Percentiles rank a stretch among this genome's conserved stretches.
Evolutionary conservation across 176 grass and related monocot genomes (phyloP).

Genomic region (Bonia amplexicaulis): DNA sequence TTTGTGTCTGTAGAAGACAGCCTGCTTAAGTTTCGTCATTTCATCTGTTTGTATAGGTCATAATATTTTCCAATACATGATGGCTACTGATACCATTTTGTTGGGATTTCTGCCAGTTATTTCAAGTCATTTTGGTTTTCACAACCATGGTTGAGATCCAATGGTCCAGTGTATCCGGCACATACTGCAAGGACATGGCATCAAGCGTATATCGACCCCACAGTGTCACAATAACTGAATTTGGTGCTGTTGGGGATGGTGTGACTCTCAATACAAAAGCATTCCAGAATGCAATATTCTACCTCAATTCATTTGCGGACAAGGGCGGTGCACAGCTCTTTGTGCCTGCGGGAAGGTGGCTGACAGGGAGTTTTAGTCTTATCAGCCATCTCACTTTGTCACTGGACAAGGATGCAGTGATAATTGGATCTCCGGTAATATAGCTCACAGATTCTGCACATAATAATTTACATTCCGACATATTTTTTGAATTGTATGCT

Average conservation of each 20-base stretch:
- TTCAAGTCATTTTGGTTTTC: slow-evolving; percentile 48
- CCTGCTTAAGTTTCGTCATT: background rate
- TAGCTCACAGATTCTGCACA: background rate
- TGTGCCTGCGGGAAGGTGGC: slow-evolving; percentile 91
- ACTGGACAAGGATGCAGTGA: slow-evolving; percentile 76
- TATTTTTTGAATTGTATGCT: background rate
- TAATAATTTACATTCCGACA: background rate
- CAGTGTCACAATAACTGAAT: slow-evolving; percentile 91
- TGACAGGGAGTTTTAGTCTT: slow-evolving; percentile 91
- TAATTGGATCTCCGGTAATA: slow-evolving; percentile 84
- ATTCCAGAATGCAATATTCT: slow-evolving; percentile 97
- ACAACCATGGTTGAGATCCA: slow-evolving; percentile 27
- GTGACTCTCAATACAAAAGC: slow-evolving; percentile 89
- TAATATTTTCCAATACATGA: background rate
- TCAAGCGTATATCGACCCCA: slow-evolving; percentile 69
- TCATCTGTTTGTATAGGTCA: background rate
- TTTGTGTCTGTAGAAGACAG: background rate
- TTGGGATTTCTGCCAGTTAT: slow-evolving; percentile 37
- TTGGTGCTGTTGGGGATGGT: slow-evolving; percentile 90
- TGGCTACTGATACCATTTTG: slow-evolving; percentile 12
- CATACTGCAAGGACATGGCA: slow-evolving; percentile 78
- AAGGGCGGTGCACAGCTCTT: slow-evolving; percentile 91
- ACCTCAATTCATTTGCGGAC: slow-evolving; percentile 95
- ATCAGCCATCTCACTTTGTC: slow-evolving; percentile 95
- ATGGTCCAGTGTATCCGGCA: slow-evolving; percentile 31